A percentile compares a stretch with the other conserved stretches of the same genome.
phyloP scores from a whole-genome alignment of 768 basidiomycete genomes.

The Suillus plorans region DNA sequence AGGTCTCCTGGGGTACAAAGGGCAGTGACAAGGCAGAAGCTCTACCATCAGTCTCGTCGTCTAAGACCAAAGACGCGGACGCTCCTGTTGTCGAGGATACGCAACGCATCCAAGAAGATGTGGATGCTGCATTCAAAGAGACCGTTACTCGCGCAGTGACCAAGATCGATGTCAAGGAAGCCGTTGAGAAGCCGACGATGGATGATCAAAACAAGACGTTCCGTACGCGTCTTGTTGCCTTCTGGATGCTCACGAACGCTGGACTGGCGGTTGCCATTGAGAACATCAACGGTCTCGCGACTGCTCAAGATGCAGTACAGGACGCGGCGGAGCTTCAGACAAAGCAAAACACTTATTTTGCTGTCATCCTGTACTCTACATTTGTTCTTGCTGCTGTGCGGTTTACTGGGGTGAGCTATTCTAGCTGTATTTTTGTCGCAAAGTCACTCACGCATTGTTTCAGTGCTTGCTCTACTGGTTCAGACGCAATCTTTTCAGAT shows the following conservation, averaged over 20 bases:
- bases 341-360: conserved; percentile 69
- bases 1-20: conserved; percentile 95
- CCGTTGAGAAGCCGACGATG: conserved; percentile 73
- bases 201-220: conserved; percentile 93
- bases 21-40: conserved; percentile 93
- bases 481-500: conserved; percentile 80
- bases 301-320: conserved; percentile 31
- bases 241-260: conserved; percentile 80
- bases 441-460: conserved; percentile 6
- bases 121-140: conserved; percentile 89
- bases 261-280: conserved; percentile 71
- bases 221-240: conserved; percentile 82
- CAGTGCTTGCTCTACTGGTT: conserved; percentile 84
- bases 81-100: conserved; percentile 84
- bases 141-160: conserved; percentile 87
- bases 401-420: conserved; percentile 66
- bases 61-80: conserved; percentile 73
- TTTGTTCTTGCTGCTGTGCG: conserved; percentile 71
- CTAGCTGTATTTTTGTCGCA: conserved; percentile 1
- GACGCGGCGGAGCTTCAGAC: conserved; percentile 43
- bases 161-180: conserved; percentile 66
- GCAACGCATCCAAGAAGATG: conserved; percentile 79
- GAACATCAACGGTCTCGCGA: conserved; percentile 65
- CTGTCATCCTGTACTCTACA: conserved; percentile 77
- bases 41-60: conserved; percentile 85